These are phyloP conservation scores for Naegleria gruberi DNA, from an alignment of 208 protist genomes.

Conservation along the genomic window DNA sequence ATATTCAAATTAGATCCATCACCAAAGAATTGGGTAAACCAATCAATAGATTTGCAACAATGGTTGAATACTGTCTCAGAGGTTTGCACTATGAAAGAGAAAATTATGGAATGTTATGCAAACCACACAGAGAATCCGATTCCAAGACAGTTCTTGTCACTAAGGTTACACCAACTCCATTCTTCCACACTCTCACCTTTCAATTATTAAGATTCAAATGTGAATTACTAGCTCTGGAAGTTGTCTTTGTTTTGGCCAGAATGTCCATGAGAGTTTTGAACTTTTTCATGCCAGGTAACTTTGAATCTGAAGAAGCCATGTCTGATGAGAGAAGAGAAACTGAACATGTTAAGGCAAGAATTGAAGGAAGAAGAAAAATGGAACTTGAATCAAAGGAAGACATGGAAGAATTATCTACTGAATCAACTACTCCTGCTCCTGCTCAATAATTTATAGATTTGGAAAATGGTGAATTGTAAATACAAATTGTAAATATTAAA, in stretches of 20 bases:
- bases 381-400: neutral
- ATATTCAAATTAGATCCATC: constrained; percentile 8
- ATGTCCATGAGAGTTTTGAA: neutral
- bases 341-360: neutral
- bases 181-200: neutral
- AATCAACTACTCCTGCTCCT: too few relatives aligned
- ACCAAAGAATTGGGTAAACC: neutral
- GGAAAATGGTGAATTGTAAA: too few relatives aligned
- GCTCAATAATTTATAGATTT: too few relatives aligned
- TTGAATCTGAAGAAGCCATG: neutral
- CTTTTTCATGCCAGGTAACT: neutral
- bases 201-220: neutral
- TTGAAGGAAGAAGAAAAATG: neutral
- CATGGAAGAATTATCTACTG: neutral
- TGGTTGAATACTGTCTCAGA: neutral
- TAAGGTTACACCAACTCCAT: neutral
- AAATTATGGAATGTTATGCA: neutral
- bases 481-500: too few relatives aligned
- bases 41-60: constrained; percentile 8
- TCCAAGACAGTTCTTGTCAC: neutral
- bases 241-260: neutral
- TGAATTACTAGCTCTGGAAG: neutral
- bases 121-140: neutral
- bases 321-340: neutral
- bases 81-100: neutral